phyloP scores from a whole-genome alignment of 345 rosid species.

The Sapria himalayana region DNA sequence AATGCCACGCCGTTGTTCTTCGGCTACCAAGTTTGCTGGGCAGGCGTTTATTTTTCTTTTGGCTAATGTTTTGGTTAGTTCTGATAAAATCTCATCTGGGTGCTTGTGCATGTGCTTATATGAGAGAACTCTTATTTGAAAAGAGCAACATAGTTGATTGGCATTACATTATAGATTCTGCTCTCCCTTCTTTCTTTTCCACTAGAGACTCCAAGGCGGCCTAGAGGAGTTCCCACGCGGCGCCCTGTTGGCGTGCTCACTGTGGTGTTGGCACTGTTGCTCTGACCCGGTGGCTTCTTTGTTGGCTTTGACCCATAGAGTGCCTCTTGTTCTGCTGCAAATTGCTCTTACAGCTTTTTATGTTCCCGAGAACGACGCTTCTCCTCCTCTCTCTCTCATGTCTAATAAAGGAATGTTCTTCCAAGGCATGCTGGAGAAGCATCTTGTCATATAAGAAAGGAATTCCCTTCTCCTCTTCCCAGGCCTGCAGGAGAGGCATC shows the following conservation, averaged over 20 bases:
- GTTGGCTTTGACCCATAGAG: conserved; percentile 43
- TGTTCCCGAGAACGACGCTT: conserved; percentile 65
- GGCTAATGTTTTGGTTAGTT: too few species aligned
- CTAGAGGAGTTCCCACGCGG: conserved; percentile 25
- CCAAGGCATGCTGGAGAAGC: conserved; percentile 29
- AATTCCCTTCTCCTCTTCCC: conserved; percentile 58
- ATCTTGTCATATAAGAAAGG: conserved; percentile 42
- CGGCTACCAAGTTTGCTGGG: too few species aligned
- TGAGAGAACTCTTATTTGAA: too few species aligned
- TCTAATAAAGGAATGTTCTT: conserved; percentile 27
- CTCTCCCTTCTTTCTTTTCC: conserved; percentile 49
- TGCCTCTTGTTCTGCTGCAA: conserved; percentile 62
- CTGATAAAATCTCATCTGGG: too few species aligned
- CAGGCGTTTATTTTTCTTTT: too few species aligned
- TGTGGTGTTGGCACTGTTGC: conserved; percentile 26
- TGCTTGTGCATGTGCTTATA: too few species aligned
- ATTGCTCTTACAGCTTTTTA: conserved; percentile 59
- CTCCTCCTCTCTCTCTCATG: conserved; percentile 63
- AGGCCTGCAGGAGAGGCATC: conserved; percentile 60
- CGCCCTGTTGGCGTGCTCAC: conserved; percentile 46
- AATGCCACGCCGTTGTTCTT: too few species aligned
- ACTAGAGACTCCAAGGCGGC: conserved; percentile 23
- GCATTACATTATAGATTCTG: conserved; percentile 19
- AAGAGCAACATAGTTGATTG: conserved; percentile 72
- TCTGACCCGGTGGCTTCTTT: conserved; percentile 67